phyloP scores from a whole-genome alignment of 768 basidiomycete species.

The Panus rudis region DNA sequence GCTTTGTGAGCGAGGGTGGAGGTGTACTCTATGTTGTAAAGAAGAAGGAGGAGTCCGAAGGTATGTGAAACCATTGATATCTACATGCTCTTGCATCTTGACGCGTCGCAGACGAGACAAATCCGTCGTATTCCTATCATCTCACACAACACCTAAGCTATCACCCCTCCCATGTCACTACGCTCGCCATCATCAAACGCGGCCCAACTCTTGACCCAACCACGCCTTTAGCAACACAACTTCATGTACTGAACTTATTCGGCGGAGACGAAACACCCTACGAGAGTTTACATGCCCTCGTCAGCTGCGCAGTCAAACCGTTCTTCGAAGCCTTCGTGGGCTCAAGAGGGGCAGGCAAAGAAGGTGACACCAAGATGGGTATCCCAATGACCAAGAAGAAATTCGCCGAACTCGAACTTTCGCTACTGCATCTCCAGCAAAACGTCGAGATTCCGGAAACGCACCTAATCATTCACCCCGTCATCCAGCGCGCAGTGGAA shows the following conservation, averaged over 20 bases:
- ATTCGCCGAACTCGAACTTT: constrained; percentile 95
- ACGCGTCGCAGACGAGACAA: constrained; percentile 49
- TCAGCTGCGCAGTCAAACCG: constrained; percentile 92
- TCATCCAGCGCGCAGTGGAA: constrained; percentile 83
- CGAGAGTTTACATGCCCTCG: constrained; percentile 90
- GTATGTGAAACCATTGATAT: constrained; percentile 31
- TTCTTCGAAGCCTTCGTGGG: constrained; percentile 99
- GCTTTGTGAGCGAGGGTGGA: constrained; percentile 70
- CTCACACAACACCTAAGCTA: constrained; percentile 73
- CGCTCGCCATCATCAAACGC: constrained; percentile 93
- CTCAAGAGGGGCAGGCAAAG: constrained; percentile 67
- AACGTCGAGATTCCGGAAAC: constrained; percentile 99
- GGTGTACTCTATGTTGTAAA: constrained; percentile 82
- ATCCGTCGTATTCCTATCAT: constrained; percentile 56
- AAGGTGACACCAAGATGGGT: constrained; percentile 80
- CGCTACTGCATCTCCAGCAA: constrained; percentile 91
- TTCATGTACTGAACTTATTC: constrained; percentile 90
- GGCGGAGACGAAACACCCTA: constrained; percentile 88
- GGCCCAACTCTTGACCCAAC: constrained; percentile 73
- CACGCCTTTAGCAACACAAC: constrained; percentile 74
- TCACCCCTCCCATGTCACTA: constrained; percentile 71
- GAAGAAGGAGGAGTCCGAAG: constrained; percentile 65
- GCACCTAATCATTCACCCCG: constrained; percentile 84
- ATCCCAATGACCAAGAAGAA: constrained; percentile 99
- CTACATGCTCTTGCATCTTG: constrained; percentile 6